Conservation (phyloP, 192 early-diverging fungal species). For the Linnemannia hyalina region DNA sequence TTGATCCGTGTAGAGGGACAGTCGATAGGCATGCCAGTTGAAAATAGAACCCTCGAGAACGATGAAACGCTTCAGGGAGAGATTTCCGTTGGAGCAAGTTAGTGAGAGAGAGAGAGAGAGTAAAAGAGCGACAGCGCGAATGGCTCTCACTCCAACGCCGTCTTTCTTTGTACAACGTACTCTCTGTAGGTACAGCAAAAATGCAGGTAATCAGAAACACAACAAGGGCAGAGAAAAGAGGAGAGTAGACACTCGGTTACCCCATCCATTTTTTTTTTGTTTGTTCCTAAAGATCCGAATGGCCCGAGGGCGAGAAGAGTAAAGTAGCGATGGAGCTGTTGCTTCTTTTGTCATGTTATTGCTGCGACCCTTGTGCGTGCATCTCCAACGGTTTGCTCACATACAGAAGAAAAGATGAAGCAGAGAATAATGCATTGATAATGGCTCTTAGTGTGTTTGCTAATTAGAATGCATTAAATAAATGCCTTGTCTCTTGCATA, state of each 20-base stretch:
- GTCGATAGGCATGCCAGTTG: background rate
- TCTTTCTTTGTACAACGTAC: slow-evolving; percentile 9
- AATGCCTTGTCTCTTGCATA: background rate
- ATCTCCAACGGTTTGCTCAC: slow-evolving; percentile 5
- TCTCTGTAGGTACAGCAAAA: background rate
- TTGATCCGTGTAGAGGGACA: background rate
- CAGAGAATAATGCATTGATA: background rate
- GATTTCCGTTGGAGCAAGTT: slow-evolving; percentile 5
- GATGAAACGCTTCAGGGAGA: slow-evolving; percentile 35
- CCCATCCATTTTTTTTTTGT: background rate
- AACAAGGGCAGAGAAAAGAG: background rate
- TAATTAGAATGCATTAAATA: background rate
- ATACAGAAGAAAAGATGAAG: background rate
- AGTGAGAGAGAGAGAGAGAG: background rate
- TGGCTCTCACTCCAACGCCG: slow-evolving; percentile 9
- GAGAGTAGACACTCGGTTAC: slow-evolving; percentile 22
- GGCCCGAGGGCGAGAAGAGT: background rate
- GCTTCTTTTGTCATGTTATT: background rate
- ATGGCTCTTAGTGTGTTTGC: background rate
- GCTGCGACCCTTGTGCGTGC: background rate
- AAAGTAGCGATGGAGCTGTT: background rate
- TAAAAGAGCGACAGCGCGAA: slow-evolving; percentile 12
- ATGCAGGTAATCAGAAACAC: slow-evolving; percentile 2
- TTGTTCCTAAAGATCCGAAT: background rate
- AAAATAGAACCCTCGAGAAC: slow-evolving; percentile 25